Conservation (phyloP, 352 stramenopile genomes). For the Phytopythium montanum region DNA sequence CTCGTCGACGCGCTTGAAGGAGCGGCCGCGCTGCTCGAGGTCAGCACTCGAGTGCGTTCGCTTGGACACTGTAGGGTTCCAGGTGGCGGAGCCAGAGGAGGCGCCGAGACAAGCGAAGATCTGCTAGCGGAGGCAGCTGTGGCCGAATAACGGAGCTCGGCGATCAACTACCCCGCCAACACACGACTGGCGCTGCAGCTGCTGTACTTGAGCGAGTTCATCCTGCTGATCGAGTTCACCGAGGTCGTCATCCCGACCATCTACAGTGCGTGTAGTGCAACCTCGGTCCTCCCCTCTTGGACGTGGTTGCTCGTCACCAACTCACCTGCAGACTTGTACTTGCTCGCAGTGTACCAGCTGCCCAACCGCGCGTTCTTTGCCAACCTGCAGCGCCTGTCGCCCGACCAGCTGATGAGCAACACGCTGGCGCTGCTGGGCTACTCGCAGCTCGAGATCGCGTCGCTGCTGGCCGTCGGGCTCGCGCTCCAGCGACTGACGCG, state of each 20-base stretch:
- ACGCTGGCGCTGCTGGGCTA: conserved; percentile 7
- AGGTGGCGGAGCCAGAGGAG: not conserved
- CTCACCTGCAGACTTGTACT: conserved; percentile 14
- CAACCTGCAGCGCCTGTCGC: conserved; percentile 11
- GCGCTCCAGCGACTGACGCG: conserved; percentile 14
- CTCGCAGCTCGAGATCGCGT: conserved; percentile 11
- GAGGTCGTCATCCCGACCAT: conserved; percentile 30
- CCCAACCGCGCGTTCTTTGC: conserved; percentile 27
- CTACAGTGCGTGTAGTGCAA: conserved; percentile 20
- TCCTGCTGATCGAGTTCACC: conserved; percentile 36
- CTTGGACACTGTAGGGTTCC: not conserved
- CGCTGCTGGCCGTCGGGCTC: conserved; percentile 1
- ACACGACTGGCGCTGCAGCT: conserved; percentile 12
- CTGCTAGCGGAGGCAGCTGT: not conserved
- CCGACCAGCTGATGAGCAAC: conserved; percentile 9
- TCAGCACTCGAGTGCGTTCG: too few relatives aligned
- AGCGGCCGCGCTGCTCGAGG: too few relatives aligned
- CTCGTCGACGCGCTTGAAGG: too few relatives aligned
- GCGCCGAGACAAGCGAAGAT: not conserved
- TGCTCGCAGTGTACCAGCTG: conserved; percentile 19
- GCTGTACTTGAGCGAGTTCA: conserved; percentile 35
- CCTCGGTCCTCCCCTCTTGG: not conserved
- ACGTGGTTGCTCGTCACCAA: not conserved
- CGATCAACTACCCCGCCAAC: not conserved
- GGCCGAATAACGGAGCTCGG: not conserved